These are phyloP conservation scores for Chytriomyces sp. DNA, from an alignment of 192 early-diverging fungal genomes.

Conservation along the genomic window DNA sequence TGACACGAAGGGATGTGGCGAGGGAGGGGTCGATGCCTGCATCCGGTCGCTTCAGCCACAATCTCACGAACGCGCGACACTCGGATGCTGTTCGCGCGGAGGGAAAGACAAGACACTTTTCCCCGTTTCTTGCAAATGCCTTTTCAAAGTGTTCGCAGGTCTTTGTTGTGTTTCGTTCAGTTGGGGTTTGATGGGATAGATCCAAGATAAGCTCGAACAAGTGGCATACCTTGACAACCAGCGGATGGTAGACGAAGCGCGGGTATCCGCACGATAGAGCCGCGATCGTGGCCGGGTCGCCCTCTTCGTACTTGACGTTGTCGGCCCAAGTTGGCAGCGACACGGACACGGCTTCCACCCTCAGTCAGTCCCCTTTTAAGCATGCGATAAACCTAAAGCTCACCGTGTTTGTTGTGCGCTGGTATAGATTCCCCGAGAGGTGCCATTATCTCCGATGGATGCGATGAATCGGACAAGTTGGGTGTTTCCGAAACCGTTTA, in stretches of 20 bases:
- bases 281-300: conserved; percentile 65
- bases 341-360: conserved; percentile 86
- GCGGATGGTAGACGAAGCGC: conserved; percentile 84
- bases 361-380: not conserved
- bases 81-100: conserved; percentile 65
- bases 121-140: conserved; percentile 58
- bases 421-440: conserved; percentile 74
- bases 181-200: not conserved
- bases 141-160: conserved; percentile 40
- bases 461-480: no score
- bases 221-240: conserved; percentile 62
- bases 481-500: no score
- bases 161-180: conserved; percentile 17
- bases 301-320: conserved; percentile 91
- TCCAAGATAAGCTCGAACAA: not conserved
- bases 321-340: conserved; percentile 86
- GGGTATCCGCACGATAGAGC: conserved; percentile 87
- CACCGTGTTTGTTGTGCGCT: conserved; percentile 17
- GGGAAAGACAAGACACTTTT: conserved; percentile 77
- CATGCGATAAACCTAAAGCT: not conserved
- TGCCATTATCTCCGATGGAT: not conserved
- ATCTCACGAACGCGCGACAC: conserved; percentile 66
- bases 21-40: conserved; percentile 25
- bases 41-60: conserved; percentile 33
- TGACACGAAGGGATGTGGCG: conserved; percentile 56